Evolutionary conservation across 2,329 filamentous ascomycete species (phyloP), one percentile per base, ranked within the genome.

Genomic region (Phialophora chinensis): DNA sequence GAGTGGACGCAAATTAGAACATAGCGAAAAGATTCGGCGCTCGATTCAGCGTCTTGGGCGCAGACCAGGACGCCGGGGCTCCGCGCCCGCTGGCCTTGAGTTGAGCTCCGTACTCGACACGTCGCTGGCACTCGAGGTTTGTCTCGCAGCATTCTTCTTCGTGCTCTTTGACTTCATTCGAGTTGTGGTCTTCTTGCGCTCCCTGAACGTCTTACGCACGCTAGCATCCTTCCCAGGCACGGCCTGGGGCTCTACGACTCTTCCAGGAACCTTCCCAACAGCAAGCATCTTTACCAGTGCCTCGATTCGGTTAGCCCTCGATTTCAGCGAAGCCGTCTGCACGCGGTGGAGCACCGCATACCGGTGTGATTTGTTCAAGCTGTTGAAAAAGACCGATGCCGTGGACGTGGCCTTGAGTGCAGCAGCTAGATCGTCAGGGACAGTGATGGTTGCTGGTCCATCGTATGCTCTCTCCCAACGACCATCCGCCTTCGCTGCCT

Each of bases 391-490:
- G 0, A 65, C 69, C 17, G 77, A 76, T 0, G 80, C 81, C 17
- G 69, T 69, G 0, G 73, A 68, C n/a, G 78, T 77, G 4, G 23
- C 72, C 1, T 75, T 73, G 55, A 87, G 68, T 11, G 80, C 82
- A 0, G 53, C 73, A 47, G 78, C 75, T 60, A 89, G 83, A 68
- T 87, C 85, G 0, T 75, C 72, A 0, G 86, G 84, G 2, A 83
- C 78, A 17, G 77, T 73, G 2, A 83, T 83, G 14, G 74, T 78
- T 58, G 82, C 82, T 3, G 82, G 76, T 0, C 83, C 82, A 4
- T 81, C 81, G 69, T 88, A 88, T 1, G 87, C 86, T 29, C 79
- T 78, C 1, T 83, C 83, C 86, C 86, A 88, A 0, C 86, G 77
- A 0, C 87, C 87, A 70, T 88, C 85, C 0, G 76, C 78, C 74